phyloP scores from a whole-genome alignment of 192 early-diverging fungal genomes.

The Backusella sp. region DNA sequence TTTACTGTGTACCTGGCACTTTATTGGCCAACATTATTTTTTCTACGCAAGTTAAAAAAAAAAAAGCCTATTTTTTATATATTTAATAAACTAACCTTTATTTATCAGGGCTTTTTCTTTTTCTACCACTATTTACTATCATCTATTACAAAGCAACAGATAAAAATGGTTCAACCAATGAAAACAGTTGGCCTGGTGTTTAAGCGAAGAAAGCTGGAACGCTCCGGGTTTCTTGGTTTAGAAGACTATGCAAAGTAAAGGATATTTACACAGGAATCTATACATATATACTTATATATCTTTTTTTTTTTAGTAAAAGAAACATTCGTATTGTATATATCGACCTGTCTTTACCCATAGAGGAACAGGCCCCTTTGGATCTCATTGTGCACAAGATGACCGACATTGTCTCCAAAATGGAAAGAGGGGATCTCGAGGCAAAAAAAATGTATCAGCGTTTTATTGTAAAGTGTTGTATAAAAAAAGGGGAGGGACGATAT shows the following conservation, averaged over 20 bases:
- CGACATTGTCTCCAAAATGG: conserved; percentile 30
- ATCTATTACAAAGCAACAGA: no score
- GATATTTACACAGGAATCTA: background rate
- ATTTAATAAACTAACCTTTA: no score
- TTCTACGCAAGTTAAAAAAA: no score
- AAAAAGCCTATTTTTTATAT: no score
- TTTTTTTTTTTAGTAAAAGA: conserved; percentile 17
- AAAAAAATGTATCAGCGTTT: conserved; percentile 21
- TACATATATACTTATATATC: background rate
- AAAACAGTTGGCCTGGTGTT: conserved; percentile 37
- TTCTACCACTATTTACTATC: no score
- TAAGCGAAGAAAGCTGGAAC: conserved; percentile 27
- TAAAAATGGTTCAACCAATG: background rate
- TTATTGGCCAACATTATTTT: no score
- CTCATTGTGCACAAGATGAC: conserved; percentile 42
- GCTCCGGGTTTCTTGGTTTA: conserved; percentile 36
- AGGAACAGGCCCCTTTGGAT: conserved; percentile 24
- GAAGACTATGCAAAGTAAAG: conserved; percentile 36
- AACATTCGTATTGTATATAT: conserved; percentile 25
- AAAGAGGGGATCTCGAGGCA: conserved; percentile 14
- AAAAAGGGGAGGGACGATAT: background rate
- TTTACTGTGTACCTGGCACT: no score
- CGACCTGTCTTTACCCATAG: conserved; percentile 25
- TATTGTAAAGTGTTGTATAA: conserved; percentile 7
- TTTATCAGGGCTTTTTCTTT: no score